A percentile compares a stretch with the other conserved stretches of the same genome.
Conservation (phyloP, 2,329 filamentous ascomycete species). For the Xylariaceae sp. region DNA sequence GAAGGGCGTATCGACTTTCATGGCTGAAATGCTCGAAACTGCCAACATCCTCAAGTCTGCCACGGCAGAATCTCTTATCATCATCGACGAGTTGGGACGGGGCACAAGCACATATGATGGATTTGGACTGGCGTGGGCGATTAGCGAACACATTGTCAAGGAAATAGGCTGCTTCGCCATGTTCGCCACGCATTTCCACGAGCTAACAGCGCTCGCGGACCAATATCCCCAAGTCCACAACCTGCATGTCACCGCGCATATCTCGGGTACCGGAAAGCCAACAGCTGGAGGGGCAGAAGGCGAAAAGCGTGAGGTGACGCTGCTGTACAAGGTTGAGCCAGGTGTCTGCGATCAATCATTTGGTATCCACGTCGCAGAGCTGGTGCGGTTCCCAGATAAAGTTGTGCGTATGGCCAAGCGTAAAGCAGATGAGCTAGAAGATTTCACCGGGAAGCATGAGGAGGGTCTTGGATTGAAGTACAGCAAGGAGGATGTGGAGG, state of each 20-base stretch:
- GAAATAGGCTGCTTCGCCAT: conserved; percentile 92
- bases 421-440: conserved; percentile 96
- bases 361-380: conserved; percentile 95
- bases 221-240: conserved; percentile 86
- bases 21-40: conserved; percentile 99
- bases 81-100: conserved; percentile 95
- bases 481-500: conserved; percentile 81
- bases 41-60: conserved; percentile 97
- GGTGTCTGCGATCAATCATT: conserved; percentile 97
- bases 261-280: conserved; percentile 45
- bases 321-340: conserved; percentile 94
- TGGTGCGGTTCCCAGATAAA: conserved; percentile 94
- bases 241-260: conserved; percentile 93
- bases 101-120: conserved; percentile 98
- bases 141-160: conserved; percentile 93
- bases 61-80: conserved; percentile 91
- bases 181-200: conserved; percentile 98
- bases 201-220: conserved; percentile 86
- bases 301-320: conserved; percentile 81
- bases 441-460: conserved; percentile 80
- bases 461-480: conserved; percentile 51
- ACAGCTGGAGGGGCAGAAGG: conserved; percentile 35
- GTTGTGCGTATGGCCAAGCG: conserved; percentile 99
- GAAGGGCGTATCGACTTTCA: conserved; percentile 97
- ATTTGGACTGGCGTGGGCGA: conserved; percentile 98